A percentile compares a stretch with the other conserved stretches of the same genome.
phyloP scores from a whole-genome alignment of 83 land plant species.

The Diphasiastrum complanatum region DNA sequence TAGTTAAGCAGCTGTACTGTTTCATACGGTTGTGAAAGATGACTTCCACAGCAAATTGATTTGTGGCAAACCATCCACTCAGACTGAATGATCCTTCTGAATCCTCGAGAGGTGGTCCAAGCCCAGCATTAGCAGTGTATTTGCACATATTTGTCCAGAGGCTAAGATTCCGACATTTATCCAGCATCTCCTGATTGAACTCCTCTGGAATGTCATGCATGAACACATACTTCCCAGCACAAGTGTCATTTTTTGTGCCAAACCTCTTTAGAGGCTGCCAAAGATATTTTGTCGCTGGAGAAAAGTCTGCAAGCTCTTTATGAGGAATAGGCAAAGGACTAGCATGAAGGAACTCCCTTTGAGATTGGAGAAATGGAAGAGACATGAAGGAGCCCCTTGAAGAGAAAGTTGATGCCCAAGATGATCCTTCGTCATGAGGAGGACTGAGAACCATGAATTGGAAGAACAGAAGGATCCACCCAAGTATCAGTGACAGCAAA shows the following conservation, averaged over 20 bases:
- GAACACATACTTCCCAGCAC: conserved; percentile 82
- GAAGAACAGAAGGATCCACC: too few relatives aligned
- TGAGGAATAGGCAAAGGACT: too few relatives aligned
- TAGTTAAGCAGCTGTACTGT: conserved; percentile 75
- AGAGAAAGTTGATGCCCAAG: too few relatives aligned
- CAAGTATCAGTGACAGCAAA: too few relatives aligned
- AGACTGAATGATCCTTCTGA: conserved; percentile 46
- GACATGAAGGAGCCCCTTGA: too few relatives aligned
- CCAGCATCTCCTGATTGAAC: conserved; percentile 71
- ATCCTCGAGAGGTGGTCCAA: conserved; percentile 73
- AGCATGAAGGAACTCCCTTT: too few relatives aligned
- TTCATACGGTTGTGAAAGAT: conserved; percentile 79
- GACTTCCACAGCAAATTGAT: conserved; percentile 80
- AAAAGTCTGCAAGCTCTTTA: too few relatives aligned
- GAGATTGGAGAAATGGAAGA: too few relatives aligned
- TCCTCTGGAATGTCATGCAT: conserved; percentile 68
- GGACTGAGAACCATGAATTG: too few relatives aligned
- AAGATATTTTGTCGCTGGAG: too few relatives aligned
- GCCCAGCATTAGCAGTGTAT: conserved; percentile 58
- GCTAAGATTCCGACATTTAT: conserved; percentile 48
- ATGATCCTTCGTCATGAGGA: too few relatives aligned
- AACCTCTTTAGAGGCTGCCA: conserved; percentile 44
- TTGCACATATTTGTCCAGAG: conserved; percentile 79
- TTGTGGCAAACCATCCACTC: conserved; percentile 68
- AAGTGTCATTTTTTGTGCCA: conserved; percentile 61